A percentile compares a stretch with the other conserved stretches of the same genome.
These are phyloP conservation scores for Saururus chinensis DNA, from an alignment of 164 flowering plant genomes.

Conservation along the genomic window DNA sequence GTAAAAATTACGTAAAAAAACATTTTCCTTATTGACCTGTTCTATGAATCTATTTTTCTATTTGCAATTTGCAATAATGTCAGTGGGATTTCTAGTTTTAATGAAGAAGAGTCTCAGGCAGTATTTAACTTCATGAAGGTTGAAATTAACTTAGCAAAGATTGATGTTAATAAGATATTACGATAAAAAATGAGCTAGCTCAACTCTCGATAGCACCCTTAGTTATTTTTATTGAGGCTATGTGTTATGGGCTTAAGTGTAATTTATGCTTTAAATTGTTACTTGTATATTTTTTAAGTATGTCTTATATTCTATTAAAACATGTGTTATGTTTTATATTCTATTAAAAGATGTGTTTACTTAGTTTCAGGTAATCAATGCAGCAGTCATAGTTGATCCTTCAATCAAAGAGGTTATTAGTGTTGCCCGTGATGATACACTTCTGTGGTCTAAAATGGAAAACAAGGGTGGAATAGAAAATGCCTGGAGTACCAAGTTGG, in stretches of 20 bases:
- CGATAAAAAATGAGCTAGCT: no score
- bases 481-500: conserved; percentile 5
- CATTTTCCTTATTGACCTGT: not conserved
- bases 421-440: conserved; percentile 50
- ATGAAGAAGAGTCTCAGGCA: conserved; percentile 48
- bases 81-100: conserved; percentile 76
- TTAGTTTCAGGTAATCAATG: conserved; percentile 65
- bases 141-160: conserved; percentile 44
- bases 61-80: conserved; percentile 70
- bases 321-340: no score
- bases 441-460: conserved; percentile 11
- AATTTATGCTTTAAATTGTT: no score
- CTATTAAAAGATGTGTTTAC: no score
- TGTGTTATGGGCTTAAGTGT: no score
- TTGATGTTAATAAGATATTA: conserved; percentile 24
- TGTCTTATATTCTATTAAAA: no score
- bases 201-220: no score
- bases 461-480: conserved; percentile 9
- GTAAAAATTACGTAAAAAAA: not conserved
- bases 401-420: conserved; percentile 51
- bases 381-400: conserved; percentile 88
- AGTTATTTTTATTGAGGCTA: no score
- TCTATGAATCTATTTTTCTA: conserved; percentile 4
- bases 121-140: conserved; percentile 52
- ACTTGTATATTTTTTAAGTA: no score